These are phyloP conservation scores for Hyphochytrium catenoides DNA, from an alignment of 352 stramenopile species.

Conservation along the genomic window DNA sequence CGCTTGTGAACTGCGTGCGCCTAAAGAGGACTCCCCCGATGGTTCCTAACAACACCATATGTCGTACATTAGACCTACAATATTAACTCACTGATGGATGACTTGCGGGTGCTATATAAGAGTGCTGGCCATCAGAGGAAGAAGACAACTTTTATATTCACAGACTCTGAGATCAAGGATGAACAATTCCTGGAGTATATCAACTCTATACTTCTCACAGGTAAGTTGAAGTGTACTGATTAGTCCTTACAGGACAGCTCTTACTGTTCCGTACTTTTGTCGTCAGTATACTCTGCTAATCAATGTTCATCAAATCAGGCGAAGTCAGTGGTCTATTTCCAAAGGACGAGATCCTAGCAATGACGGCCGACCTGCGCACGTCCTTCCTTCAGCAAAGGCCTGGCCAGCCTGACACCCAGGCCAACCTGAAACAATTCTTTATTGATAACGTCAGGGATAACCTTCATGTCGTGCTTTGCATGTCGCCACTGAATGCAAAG, in stretches of 20 bases:
- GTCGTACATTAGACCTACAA: no score
- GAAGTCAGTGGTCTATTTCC: slow-evolving; percentile 93
- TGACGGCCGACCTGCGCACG: slow-evolving; percentile 85
- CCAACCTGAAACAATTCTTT: slow-evolving; percentile 95
- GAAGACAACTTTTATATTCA: slow-evolving; percentile 94
- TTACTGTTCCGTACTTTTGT: no score
- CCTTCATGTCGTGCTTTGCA: slow-evolving; percentile 93
- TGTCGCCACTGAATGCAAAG: slow-evolving; percentile 94
- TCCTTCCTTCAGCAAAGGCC: slow-evolving; percentile 82
- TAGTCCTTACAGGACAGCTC: no score
- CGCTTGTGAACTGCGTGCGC: no score
- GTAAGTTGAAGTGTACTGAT: no score
- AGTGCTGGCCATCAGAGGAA: slow-evolving; percentile 85
- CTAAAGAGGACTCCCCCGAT: no score
- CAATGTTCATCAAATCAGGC: no score
- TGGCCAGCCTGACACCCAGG: slow-evolving; percentile 76
- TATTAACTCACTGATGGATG: slow-evolving; percentile 88
- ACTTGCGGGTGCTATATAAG: slow-evolving; percentile 89
- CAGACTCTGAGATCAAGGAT: slow-evolving; percentile 96
- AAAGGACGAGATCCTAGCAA: slow-evolving; percentile 97
- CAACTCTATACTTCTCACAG: slow-evolving; percentile 95
- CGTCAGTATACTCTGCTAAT: no score
- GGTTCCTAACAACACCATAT: no score
- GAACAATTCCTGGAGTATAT: slow-evolving; percentile 97
- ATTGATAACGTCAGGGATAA: slow-evolving; percentile 93